Evolutionary conservation across 495 filamentous ascomycete species (phyloP).

Genomic region (Neurospora sp.): DNA sequence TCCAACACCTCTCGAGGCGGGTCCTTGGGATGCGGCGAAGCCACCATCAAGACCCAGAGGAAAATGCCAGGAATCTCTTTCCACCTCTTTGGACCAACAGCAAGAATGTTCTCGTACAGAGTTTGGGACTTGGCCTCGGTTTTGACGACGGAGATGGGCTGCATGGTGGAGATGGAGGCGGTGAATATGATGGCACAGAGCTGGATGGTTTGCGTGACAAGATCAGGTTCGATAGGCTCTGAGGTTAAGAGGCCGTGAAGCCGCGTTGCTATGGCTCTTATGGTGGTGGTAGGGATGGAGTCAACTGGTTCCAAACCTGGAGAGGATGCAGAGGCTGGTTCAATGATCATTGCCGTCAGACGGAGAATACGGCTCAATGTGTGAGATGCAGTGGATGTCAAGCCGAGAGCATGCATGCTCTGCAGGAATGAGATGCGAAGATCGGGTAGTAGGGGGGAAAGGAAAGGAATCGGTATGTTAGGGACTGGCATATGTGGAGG

Average conservation of each 20-base stretch:
- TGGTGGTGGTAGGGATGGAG: neutral
- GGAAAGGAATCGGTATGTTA: neutral
- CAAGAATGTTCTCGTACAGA: constrained; percentile 1
- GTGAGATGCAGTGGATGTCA: neutral
- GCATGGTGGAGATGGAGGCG: neutral
- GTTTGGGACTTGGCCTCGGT: neutral
- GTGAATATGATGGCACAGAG: constrained; percentile 3
- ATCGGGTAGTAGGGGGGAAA: neutral
- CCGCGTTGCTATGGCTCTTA: neutral
- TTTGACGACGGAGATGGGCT: constrained; percentile 2
- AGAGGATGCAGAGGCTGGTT: neutral
- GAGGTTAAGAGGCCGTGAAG: neutral
- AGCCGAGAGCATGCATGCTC: neutral
- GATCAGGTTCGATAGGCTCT: neutral
- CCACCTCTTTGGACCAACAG: constrained; percentile 6
- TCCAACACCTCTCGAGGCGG: neutral
- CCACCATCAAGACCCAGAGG: constrained; percentile 17
- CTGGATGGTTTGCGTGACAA: neutral
- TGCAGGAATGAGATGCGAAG: neutral
- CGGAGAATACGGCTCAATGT: constrained; percentile 10
- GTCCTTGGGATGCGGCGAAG: neutral
- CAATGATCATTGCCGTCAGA: constrained; percentile 10
- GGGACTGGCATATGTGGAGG: neutral
- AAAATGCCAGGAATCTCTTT: constrained; percentile 15
- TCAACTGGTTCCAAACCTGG: neutral